Conservation (phyloP, 176 grass and related monocot species). For the Areca catechu region DNA sequence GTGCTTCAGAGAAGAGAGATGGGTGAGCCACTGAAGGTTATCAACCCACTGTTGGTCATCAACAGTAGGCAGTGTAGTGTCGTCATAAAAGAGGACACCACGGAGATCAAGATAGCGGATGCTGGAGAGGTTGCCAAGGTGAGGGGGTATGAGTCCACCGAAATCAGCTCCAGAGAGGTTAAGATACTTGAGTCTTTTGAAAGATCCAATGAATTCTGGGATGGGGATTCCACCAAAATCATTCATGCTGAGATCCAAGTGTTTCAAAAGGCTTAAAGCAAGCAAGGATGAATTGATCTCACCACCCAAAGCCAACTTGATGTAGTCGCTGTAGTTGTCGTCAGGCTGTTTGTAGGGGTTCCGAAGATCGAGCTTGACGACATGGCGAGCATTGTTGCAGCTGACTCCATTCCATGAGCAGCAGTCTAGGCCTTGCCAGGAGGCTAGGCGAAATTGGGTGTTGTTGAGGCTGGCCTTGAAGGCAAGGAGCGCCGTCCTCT, state of each 20-base stretch:
- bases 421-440: slow-evolving; percentile 1
- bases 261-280: neutral
- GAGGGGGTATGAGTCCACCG: slow-evolving; percentile 2
- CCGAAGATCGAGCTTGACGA: neutral
- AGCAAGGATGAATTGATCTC: no score
- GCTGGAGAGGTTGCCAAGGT: slow-evolving; percentile 34
- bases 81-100: no score
- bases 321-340: no score
- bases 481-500: slow-evolving; percentile 3
- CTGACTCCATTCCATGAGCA: neutral
- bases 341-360: neutral
- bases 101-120: no score
- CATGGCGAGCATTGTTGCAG: neutral
- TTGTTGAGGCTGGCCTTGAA: neutral
- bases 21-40: no score
- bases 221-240: neutral
- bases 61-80: no score
- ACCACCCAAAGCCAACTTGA: no score
- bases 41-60: no score
- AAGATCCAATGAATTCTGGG: neutral
- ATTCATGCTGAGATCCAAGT: slow-evolving; percentile 10
- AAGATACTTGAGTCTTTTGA: neutral
- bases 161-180: neutral
- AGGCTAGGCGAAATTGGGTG: neutral
- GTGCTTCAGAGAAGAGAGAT: no score